phyloP scores from a whole-genome alignment of 345 rosid genomes.

The Brassica carinata region DNA sequence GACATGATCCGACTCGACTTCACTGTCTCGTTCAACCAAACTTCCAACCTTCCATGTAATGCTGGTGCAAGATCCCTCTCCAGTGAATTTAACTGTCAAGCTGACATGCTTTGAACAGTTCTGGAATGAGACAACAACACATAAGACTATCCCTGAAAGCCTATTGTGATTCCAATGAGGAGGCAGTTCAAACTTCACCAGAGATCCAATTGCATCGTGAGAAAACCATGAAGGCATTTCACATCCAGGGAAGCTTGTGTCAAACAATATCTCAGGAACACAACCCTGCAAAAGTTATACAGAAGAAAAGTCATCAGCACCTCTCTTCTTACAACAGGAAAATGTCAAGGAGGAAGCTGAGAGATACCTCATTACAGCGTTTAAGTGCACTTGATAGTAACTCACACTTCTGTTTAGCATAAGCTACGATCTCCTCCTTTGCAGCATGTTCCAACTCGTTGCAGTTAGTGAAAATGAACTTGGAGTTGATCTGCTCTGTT shows the following conservation, averaged over 20 bases:
- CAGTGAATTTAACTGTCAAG: neutral
- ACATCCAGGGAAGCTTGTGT: conserved; percentile 13
- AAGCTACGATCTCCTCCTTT: conserved; percentile 1
- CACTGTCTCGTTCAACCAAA: neutral
- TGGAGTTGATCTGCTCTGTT: neutral
- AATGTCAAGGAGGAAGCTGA: neutral
- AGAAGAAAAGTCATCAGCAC: neutral
- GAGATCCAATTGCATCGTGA: conserved; percentile 17
- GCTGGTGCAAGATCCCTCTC: neutral
- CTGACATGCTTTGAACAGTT: neutral
- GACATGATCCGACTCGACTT: neutral
- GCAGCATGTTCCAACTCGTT: conserved; percentile 9
- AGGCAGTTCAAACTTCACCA: conserved; percentile 12
- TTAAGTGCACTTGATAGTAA: conserved; percentile 4
- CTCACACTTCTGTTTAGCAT: conserved; percentile 10
- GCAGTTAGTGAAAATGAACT: conserved; percentile 33
- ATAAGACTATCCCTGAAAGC: conserved; percentile 19
- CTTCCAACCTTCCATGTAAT: neutral
- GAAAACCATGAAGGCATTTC: conserved; percentile 31
- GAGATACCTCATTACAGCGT: conserved; percentile 5
- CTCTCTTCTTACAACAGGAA: neutral
- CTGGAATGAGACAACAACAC: conserved; percentile 17
- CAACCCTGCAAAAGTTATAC: neutral
- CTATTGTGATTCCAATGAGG: conserved; percentile 20
- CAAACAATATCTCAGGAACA: conserved; percentile 23